These are phyloP conservation scores for Fragaria nilgerrensis DNA, from an alignment of 306 rosid species.

Conservation along the genomic window DNA sequence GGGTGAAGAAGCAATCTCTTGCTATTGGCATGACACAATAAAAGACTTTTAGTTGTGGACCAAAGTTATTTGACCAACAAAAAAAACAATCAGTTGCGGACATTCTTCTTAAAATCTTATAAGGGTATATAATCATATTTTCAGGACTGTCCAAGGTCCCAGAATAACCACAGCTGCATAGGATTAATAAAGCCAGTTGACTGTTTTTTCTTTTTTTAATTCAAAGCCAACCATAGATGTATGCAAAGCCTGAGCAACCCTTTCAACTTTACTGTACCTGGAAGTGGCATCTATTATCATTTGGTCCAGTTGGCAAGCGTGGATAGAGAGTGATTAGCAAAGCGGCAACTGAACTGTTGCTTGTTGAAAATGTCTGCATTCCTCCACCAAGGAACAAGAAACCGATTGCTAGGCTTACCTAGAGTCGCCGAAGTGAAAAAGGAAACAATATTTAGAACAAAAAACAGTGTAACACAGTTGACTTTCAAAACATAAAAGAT, in stretches of 20 bases:
- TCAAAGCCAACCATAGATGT: not conserved
- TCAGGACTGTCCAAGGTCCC: not conserved
- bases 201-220: not conserved
- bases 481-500: not conserved
- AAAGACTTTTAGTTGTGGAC: not conserved
- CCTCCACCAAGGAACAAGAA: slow-evolving; percentile 99
- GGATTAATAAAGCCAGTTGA: not conserved
- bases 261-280: slow-evolving; percentile 53
- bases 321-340: slow-evolving; percentile 92
- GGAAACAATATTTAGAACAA: slow-evolving; percentile 6
- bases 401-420: slow-evolving; percentile 95
- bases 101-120: not conserved
- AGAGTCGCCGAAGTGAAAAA: slow-evolving; percentile 24
- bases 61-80: not conserved
- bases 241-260: slow-evolving; percentile 6
- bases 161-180: not conserved
- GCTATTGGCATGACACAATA: slow-evolving; percentile 1
- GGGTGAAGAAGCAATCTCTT: slow-evolving; percentile 4
- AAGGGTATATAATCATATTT: not conserved
- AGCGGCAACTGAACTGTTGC: slow-evolving; percentile 84
- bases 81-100: not conserved
- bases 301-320: slow-evolving; percentile 92
- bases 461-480: not conserved
- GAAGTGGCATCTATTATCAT: slow-evolving; percentile 94
- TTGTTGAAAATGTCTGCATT: slow-evolving; percentile 86